phyloP scores from a whole-genome alignment of 225 moss, liverwort and hornwort genomes.

The Sphagnum tenellum region DNA sequence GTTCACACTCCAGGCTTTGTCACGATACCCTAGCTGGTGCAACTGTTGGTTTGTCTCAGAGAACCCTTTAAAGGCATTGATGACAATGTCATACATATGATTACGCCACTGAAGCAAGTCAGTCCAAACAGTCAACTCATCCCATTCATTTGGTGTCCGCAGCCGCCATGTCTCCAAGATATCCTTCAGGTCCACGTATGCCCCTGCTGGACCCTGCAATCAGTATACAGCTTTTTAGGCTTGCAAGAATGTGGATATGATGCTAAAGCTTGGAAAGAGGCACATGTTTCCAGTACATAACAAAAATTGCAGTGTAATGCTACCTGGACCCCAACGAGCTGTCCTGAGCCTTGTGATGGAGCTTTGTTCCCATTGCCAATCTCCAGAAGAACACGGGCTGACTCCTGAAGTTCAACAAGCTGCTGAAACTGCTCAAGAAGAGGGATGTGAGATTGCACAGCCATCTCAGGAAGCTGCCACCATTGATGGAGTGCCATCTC shows the following conservation, averaged over 20 bases:
- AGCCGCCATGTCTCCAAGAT: slow-evolving; percentile 97
- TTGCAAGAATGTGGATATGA: too few species aligned
- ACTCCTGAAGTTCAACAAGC: slow-evolving; percentile 96
- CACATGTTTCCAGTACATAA: too few species aligned
- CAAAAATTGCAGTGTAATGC: neutral
- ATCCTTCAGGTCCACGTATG: slow-evolving; percentile 93
- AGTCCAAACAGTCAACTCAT: slow-evolving; percentile 93
- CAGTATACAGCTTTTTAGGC: too few species aligned
- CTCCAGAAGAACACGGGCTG: slow-evolving; percentile 88
- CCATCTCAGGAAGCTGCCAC: slow-evolving; percentile 99
- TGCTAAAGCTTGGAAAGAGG: too few species aligned
- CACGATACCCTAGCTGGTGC: slow-evolving; percentile 93
- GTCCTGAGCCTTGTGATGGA: slow-evolving; percentile 68
- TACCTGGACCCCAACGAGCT: slow-evolving; percentile 71
- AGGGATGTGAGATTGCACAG: slow-evolving; percentile 98
- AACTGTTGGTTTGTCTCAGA: slow-evolving; percentile 90
- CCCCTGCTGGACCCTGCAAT: slow-evolving; percentile 68
- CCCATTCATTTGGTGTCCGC: slow-evolving; percentile 98
- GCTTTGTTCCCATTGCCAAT: slow-evolving; percentile 94
- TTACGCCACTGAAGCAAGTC: slow-evolving; percentile 95
- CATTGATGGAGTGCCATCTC: slow-evolving; percentile 93
- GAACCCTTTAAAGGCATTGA: slow-evolving; percentile 83
- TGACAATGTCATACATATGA: slow-evolving; percentile 97
- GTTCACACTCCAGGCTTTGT: slow-evolving; percentile 99
- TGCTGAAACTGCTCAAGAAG: slow-evolving; percentile 99